Evolutionary conservation across 768 basidiomycete genomes (phyloP).

Genomic region (Podaxis sp.): DNA sequence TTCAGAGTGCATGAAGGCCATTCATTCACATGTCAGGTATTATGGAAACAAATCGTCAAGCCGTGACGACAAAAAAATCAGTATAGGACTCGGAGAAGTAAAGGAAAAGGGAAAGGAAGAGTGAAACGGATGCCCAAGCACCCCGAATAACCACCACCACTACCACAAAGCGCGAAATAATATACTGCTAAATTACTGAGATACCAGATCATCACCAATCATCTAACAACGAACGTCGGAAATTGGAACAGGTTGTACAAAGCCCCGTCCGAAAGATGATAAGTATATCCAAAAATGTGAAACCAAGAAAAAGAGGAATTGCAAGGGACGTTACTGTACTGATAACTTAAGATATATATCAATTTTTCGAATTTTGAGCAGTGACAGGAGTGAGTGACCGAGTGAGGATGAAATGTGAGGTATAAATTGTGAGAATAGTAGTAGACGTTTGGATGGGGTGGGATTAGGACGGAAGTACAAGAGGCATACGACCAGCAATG

Average conservation of each 20-base stretch:
- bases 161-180: neutral
- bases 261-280: neutral
- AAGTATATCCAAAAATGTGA: neutral
- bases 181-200: neutral
- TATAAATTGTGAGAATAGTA: neutral
- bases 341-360: constrained; percentile 1
- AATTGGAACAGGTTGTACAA: too few species aligned
- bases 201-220: constrained; percentile 7
- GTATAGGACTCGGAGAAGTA: neutral
- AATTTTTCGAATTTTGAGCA: neutral
- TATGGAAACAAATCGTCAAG: neutral
- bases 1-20: too few species aligned
- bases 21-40: neutral
- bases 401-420: neutral
- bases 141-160: neutral
- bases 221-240: neutral
- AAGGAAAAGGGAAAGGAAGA: neutral
- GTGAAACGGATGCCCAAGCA: too few species aligned
- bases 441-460: neutral
- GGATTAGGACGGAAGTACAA: neutral
- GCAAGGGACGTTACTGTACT: constrained; percentile 3
- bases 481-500: neutral
- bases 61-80: neutral
- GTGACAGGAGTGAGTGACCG: neutral
- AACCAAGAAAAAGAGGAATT: neutral